phyloP scores from a whole-genome alignment of 306 rosid genomes.

The Albizia julibrissin region DNA sequence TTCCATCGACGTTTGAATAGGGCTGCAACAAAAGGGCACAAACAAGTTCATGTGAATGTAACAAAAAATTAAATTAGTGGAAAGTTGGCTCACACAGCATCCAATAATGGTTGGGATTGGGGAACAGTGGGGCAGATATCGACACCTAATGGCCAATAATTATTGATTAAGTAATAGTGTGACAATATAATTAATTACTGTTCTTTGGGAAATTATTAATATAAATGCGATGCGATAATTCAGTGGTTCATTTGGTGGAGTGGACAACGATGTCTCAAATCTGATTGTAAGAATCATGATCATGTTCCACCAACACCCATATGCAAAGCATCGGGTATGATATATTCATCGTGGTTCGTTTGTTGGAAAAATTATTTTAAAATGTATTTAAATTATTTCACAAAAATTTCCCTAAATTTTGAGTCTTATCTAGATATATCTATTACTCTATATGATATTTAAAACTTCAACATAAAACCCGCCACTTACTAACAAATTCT shows the following conservation, averaged over 20 bases:
- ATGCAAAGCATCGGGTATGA: background rate
- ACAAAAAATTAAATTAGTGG: background rate
- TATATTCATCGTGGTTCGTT: background rate
- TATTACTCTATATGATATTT: too few species aligned
- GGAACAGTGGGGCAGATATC: background rate
- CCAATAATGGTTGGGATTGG: background rate
- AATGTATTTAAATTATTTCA: background rate
- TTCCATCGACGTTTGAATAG: background rate
- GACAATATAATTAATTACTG: background rate
- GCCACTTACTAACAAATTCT: background rate
- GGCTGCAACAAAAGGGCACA: background rate
- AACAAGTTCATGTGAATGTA: background rate
- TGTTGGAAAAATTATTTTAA: background rate
- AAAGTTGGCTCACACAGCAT: background rate
- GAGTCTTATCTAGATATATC: background rate
- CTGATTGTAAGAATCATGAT: background rate
- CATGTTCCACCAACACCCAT: background rate
- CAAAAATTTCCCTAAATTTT: background rate
- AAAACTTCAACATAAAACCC: background rate
- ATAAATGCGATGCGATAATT: background rate
- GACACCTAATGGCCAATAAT: constrained; percentile 7
- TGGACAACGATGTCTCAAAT: background rate
- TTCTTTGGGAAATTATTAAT: background rate
- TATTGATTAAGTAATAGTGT: background rate
- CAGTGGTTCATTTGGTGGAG: background rate